Percentiles rank a stretch among this genome's conserved stretches.
Conservation (phyloP, 768 basidiomycete genomes). For the Tephrocybe rancida region DNA sequence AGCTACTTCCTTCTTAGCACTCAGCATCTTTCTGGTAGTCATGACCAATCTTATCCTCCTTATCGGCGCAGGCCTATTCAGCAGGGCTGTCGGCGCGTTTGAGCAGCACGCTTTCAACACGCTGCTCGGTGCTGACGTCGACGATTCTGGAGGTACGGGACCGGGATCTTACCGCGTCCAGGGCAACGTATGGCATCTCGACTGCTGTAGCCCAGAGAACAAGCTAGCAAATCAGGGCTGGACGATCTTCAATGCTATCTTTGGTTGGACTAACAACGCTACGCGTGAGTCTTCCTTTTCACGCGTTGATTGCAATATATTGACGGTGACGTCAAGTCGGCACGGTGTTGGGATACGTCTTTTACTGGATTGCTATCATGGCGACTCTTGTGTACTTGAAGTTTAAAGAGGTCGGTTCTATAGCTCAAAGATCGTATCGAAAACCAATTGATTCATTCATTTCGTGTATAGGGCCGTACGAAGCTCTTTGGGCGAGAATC, state of each 20-base stretch:
- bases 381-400: slow-evolving; percentile 67
- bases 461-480: slow-evolving; percentile 55
- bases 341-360: slow-evolving; percentile 82
- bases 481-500: slow-evolving; percentile 61
- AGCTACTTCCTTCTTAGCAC: slow-evolving; percentile 40
- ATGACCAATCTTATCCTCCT: slow-evolving; percentile 94
- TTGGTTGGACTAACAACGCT: slow-evolving; percentile 89
- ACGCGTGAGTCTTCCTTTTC: slow-evolving; percentile 46
- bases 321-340: slow-evolving; percentile 47
- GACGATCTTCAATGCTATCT: slow-evolving; percentile 82
- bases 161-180: slow-evolving; percentile 84
- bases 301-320: background rate
- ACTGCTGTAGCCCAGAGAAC: slow-evolving; percentile 75
- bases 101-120: slow-evolving; percentile 66
- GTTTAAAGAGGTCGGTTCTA: slow-evolving; percentile 49
- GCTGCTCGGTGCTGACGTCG: slow-evolving; percentile 74
- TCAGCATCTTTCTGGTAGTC: slow-evolving; percentile 84
- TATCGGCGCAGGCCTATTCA: slow-evolving; percentile 93
- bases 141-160: slow-evolving; percentile 69
- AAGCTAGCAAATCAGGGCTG: slow-evolving; percentile 58
- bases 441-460: background rate
- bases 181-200: slow-evolving; percentile 86
- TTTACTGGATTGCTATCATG: slow-evolving; percentile 91
- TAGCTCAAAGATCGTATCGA: background rate
- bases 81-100: slow-evolving; percentile 74